Conservation (phyloP, 257 asterid genomes). For the Striga asiatica region DNA sequence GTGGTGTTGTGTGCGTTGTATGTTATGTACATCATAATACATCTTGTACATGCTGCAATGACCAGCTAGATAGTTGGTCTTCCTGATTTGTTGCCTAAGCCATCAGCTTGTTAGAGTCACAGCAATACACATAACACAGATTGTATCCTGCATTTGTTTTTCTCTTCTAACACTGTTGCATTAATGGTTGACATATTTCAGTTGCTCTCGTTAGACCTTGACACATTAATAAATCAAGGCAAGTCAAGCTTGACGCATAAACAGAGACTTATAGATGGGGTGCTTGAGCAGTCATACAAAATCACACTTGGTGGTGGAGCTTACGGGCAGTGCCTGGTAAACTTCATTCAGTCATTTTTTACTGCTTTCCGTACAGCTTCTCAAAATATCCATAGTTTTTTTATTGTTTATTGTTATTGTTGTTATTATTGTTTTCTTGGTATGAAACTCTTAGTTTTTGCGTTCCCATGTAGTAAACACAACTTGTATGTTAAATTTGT, state of each 20-base stretch:
- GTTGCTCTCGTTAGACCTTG: constrained; percentile 58
- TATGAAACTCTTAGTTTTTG: background rate
- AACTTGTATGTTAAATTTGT: background rate
- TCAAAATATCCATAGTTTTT: too few species aligned
- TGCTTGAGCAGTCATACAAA: constrained; percentile 56
- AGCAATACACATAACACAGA: background rate
- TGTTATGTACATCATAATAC: background rate
- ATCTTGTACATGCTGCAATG: background rate
- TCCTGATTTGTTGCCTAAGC: background rate
- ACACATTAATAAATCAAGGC: constrained; percentile 58
- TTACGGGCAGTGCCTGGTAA: constrained; percentile 77
- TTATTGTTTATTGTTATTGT: too few species aligned
- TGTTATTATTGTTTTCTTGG: too few species aligned
- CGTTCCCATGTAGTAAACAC: background rate
- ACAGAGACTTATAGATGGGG: constrained; percentile 49
- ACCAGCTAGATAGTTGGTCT: background rate
- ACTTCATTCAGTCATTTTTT: constrained; percentile 3
- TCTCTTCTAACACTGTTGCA: background rate
- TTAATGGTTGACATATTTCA: constrained; percentile 28
- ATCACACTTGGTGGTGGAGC: constrained; percentile 67
- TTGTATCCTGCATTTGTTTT: constrained; percentile 14
- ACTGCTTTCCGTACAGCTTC: constrained; percentile 5
- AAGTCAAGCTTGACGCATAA: constrained; percentile 47
- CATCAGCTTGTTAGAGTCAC: background rate
- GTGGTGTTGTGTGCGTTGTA: background rate